phyloP scores from a whole-genome alignment of 2,329 filamentous ascomycete species.

The Phialocephala sp. region DNA sequence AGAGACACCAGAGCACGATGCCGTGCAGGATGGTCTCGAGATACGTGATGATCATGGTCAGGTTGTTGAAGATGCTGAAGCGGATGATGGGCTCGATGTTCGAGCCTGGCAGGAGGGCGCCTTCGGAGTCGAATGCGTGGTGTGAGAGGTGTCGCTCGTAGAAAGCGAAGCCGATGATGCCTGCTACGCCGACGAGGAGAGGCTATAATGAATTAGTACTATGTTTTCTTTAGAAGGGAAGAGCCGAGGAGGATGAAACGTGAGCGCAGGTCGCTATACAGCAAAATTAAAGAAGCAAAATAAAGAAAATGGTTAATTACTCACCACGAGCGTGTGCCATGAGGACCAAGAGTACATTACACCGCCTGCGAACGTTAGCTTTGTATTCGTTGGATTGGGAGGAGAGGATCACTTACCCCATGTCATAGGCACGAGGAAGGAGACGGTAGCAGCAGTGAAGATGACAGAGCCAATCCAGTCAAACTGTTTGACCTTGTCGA shows the following conservation, averaged over 20 bases:
- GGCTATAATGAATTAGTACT: too few relatives aligned
- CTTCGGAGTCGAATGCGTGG: conserved; percentile 36
- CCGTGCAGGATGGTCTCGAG: conserved; percentile 63
- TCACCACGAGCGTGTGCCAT: conserved; percentile 65
- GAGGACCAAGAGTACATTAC: conserved; percentile 68
- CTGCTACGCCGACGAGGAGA: conserved; percentile 58
- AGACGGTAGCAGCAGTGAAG: conserved; percentile 63
- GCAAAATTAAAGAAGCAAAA: too few relatives aligned
- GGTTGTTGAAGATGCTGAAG: conserved; percentile 51
- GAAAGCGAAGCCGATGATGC: conserved; percentile 57
- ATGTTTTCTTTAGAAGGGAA: too few relatives aligned
- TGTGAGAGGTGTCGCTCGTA: conserved; percentile 52
- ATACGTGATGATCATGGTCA: conserved; percentile 56
- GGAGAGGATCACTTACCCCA: conserved; percentile 49
- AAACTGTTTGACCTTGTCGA: conserved; percentile 51
- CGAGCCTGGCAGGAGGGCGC: conserved; percentile 30
- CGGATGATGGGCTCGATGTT: conserved; percentile 47
- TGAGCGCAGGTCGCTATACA: too few relatives aligned
- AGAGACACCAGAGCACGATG: conserved; percentile 57
- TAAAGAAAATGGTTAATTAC: too few relatives aligned
- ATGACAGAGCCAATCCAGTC: conserved; percentile 68
- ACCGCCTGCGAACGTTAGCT: conserved; percentile 47
- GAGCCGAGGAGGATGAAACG: too few relatives aligned
- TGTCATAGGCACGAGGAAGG: conserved; percentile 65
- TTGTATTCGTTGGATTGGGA: not conserved